These are phyloP conservation scores for Cylindrodendrum hubeiense DNA, from an alignment of 2,329 filamentous ascomycete species.

Conservation along the genomic window DNA sequence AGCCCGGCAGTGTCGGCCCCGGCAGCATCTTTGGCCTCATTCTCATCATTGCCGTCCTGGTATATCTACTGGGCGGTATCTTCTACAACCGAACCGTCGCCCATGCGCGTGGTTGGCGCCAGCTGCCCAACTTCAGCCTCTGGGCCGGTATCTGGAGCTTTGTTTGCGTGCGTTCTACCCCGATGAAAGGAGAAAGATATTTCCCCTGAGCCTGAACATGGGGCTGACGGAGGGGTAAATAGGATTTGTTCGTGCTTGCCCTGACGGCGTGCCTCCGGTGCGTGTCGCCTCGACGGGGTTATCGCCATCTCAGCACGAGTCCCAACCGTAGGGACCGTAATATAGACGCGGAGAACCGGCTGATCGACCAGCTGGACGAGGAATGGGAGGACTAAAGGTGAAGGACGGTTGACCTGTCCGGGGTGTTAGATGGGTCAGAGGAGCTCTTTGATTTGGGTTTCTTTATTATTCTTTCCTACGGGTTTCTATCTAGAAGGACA, in stretches of 20 bases:
- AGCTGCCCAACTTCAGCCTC: constrained; percentile 92
- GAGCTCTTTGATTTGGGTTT: constrained; percentile 13
- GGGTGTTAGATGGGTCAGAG: background rate
- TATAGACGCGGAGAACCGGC: constrained; percentile 87
- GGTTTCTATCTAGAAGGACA: constrained; percentile 35
- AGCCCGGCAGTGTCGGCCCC: constrained; percentile 78
- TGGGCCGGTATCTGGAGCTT: constrained; percentile 92
- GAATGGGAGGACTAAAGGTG: constrained; percentile 85
- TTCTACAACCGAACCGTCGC: constrained; percentile 96
- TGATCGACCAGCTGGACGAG: constrained; percentile 97
- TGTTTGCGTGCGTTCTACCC: constrained; percentile 69
- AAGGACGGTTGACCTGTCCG: constrained; percentile 20
- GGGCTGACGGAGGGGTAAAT: constrained; percentile 43
- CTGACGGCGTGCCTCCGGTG: constrained; percentile 78
- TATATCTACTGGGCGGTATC: constrained; percentile 92
- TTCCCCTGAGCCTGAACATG: constrained; percentile 40
- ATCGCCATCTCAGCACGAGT: constrained; percentile 71
- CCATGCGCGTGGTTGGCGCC: constrained; percentile 94
- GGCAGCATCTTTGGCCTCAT: constrained; percentile 91
- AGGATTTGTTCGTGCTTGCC: constrained; percentile 76
- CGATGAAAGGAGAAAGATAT: constrained; percentile 46
- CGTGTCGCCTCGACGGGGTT: constrained; percentile 74
- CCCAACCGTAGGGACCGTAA: constrained; percentile 62
- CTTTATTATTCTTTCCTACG: constrained; percentile 20
- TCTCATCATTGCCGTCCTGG: constrained; percentile 78